Evolutionary conservation across 1,139 yeast genomes (phyloP).

Genomic region (Candida sanyaensis): DNA sequence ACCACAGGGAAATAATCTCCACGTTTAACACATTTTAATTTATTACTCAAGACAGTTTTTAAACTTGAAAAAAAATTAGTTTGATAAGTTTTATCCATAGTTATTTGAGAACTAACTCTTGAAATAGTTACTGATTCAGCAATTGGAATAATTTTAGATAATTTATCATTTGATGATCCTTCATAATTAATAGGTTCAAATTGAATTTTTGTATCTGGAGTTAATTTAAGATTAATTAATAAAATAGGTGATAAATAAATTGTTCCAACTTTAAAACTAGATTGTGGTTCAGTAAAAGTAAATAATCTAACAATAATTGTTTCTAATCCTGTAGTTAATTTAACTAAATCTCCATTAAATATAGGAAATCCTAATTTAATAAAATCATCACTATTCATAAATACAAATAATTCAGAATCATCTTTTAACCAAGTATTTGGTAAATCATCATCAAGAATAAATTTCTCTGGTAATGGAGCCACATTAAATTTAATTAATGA

Average conservation of each 20-base stretch:
- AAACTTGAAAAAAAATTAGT: constrained; percentile 64
- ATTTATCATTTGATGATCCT: constrained; percentile 11
- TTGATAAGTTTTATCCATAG: constrained; percentile 69
- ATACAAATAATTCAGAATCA: constrained; percentile 51
- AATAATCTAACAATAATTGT: constrained; percentile 48
- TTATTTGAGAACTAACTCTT: constrained; percentile 68
- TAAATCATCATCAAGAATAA: constrained; percentile 25
- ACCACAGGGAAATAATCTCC: constrained; percentile 78
- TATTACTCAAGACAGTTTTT: constrained; percentile 60
- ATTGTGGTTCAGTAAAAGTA: constrained; percentile 67
- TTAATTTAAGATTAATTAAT: constrained; percentile 49
- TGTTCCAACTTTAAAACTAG: constrained; percentile 32
- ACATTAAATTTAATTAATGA: constrained; percentile 20
- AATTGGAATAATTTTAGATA: constrained; percentile 28
- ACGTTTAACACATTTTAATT: constrained; percentile 55
- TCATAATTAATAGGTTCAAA: constrained; percentile 21
- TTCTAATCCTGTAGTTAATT: constrained; percentile 27
- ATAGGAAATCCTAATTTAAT: constrained; percentile 55
- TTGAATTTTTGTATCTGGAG: constrained; percentile 28
- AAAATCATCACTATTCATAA: constrained; percentile 53
- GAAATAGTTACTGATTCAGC: constrained; percentile 59
- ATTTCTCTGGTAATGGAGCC: constrained; percentile 32
- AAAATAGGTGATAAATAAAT: constrained; percentile 68
- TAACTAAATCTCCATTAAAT: constrained; percentile 69
- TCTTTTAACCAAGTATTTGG: constrained; percentile 37